phyloP scores from a whole-genome alignment of 352 stramenopile species.

The Pythium apleroticum region DNA sequence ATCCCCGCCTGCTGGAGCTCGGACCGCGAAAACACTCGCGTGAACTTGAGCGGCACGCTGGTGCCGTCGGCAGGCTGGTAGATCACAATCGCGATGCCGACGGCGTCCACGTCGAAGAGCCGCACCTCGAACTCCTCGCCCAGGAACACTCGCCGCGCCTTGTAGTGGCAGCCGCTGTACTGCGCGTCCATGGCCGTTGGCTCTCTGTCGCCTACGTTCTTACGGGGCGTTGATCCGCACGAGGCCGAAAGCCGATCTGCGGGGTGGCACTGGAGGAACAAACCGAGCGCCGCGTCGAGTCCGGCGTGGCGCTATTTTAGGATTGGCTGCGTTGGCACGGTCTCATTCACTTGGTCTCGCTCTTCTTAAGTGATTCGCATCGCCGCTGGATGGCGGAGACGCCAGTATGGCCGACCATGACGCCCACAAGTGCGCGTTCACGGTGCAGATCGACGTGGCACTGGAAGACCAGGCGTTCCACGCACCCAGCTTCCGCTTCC shows the following conservation, averaged over 20 bases:
- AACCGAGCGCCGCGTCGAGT: not conserved
- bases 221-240: not conserved
- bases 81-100: constrained; percentile 57
- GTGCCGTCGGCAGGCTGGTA: constrained; percentile 34
- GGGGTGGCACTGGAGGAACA: not conserved
- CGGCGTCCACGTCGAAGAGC: constrained; percentile 72
- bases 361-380: not conserved
- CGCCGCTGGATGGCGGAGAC: constrained; percentile 5
- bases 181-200: constrained; percentile 35
- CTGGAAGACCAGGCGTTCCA: constrained; percentile 43
- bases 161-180: constrained; percentile 63
- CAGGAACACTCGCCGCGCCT: constrained; percentile 57
- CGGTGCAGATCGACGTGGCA: constrained; percentile 54
- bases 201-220: not conserved
- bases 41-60: constrained; percentile 51
- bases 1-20: constrained; percentile 54
- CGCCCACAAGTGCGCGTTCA: constrained; percentile 56
- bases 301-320: not conserved
- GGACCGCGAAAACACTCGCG: constrained; percentile 50
- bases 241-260: not conserved
- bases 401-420: constrained; percentile 11
- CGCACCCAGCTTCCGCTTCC: constrained; percentile 62
- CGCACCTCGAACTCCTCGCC: constrained; percentile 67
- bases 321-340: not conserved
- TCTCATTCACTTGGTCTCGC: not conserved